Percentiles rank a stretch among this genome's conserved stretches.
phyloP scores from a whole-genome alignment of 768 basidiomycete species.

The Trametes cinnabarina region DNA sequence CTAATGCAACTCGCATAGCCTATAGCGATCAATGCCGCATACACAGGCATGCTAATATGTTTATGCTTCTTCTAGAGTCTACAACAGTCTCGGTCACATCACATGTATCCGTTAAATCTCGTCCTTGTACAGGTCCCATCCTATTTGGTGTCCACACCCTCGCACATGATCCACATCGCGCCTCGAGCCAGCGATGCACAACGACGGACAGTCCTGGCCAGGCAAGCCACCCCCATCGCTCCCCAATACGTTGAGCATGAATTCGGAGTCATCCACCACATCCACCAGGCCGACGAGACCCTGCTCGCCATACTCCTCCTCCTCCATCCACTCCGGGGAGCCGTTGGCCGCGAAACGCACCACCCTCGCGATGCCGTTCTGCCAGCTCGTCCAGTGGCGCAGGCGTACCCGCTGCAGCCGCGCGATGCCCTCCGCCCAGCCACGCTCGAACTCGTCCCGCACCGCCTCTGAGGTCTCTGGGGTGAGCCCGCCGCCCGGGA shows the following conservation, averaged over 20 bases:
- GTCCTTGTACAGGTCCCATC: constrained; percentile 36
- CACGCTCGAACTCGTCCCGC: constrained; percentile 52
- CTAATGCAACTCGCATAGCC: too few species aligned
- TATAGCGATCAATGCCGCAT: too few species aligned
- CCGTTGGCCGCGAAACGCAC: constrained; percentile 38
- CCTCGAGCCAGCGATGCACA: constrained; percentile 41
- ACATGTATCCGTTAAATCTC: constrained; percentile 13
- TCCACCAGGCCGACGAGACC: constrained; percentile 35
- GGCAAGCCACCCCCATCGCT: background rate
- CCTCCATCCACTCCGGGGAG: constrained; percentile 27
- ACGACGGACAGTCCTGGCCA: constrained; percentile 26
- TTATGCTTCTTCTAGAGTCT: too few species aligned
- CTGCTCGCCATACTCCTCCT: constrained; percentile 16
- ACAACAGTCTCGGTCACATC: too few species aligned
- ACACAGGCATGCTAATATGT: too few species aligned
- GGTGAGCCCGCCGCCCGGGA: constrained; percentile 21
- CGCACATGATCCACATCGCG: constrained; percentile 30
- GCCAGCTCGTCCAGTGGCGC: constrained; percentile 45
- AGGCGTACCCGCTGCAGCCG: constrained; percentile 49
- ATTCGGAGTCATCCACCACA: constrained; percentile 29
- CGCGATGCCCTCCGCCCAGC: constrained; percentile 61
- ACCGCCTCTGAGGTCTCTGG: constrained; percentile 41
- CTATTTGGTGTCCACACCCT: constrained; percentile 39
- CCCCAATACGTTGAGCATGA: constrained; percentile 20
- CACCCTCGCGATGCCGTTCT: constrained; percentile 41